Conservation (phyloP, 768 basidiomycete species). For the Favolaschia claudopus region DNA sequence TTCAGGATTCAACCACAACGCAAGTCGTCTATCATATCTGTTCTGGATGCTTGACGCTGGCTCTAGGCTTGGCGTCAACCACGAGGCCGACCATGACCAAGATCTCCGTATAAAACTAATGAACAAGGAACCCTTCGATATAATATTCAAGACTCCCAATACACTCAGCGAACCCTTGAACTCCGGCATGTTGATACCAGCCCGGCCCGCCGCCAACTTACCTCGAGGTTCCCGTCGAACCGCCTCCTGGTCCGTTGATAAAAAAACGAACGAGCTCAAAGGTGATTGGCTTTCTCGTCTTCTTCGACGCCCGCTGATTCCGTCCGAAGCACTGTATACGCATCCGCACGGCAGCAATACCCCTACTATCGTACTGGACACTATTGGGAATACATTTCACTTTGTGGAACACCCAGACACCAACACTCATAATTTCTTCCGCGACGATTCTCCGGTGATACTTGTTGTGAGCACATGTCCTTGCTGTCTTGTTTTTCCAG, state of each 20-base stretch:
- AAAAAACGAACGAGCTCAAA: slow-evolving; percentile 11
- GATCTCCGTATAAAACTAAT: slow-evolving; percentile 4
- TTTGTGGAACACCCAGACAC: slow-evolving; percentile 11
- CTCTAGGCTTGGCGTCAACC: slow-evolving; percentile 6
- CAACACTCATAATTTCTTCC: slow-evolving; percentile 3
- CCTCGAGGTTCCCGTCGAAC: neutral
- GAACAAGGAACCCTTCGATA: neutral
- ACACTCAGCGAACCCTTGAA: neutral
- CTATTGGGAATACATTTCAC: slow-evolving; percentile 10
- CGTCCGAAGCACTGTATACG: slow-evolving; percentile 9
- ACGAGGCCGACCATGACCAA: neutral
- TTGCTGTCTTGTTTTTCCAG: neutral
- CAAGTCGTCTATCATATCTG: neutral
- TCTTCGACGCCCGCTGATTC: neutral
- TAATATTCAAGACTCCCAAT: neutral
- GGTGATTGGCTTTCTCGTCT: neutral
- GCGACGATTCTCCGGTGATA: neutral
- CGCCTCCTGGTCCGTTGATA: slow-evolving; percentile 10
- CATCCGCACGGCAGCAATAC: slow-evolving; percentile 4
- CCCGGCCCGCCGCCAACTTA: neutral
- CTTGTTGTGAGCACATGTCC: slow-evolving; percentile 1
- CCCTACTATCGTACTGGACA: neutral
- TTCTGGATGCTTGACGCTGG: neutral
- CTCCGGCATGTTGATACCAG: neutral
- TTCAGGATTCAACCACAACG: slow-evolving; percentile 6